A percentile compares a stretch with the other conserved stretches of the same genome.
Evolutionary conservation across 805 yeast species (phyloP).

Genomic region (Myxozyma vanderwaltii): DNA sequence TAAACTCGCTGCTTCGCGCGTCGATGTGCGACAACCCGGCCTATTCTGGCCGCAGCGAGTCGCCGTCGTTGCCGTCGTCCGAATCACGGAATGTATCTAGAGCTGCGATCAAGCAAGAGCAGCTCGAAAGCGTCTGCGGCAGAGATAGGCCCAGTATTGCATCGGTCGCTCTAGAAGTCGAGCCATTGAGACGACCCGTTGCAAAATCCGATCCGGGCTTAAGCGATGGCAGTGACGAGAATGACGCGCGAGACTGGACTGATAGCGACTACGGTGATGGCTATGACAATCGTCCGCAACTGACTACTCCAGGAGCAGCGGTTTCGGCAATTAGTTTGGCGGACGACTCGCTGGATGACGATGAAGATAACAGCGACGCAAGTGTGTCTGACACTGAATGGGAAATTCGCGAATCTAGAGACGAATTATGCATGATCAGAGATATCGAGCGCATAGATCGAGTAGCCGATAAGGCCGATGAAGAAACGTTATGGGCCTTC

Average conservation of each 20-base stretch:
- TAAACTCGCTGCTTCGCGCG: too few species aligned
- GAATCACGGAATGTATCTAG: too few species aligned
- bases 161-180: too few species aligned
- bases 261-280: neutral
- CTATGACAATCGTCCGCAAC: neutral
- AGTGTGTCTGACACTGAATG: constrained; percentile 10
- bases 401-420: constrained; percentile 6
- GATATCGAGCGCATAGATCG: constrained; percentile 5
- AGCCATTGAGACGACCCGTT: neutral
- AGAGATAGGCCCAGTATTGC: too few species aligned
- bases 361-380: neutral
- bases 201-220: neutral
- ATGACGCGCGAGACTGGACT: neutral
- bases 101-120: too few species aligned
- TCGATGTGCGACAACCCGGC: too few species aligned
- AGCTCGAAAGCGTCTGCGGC: too few species aligned
- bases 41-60: too few species aligned
- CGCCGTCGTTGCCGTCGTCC: too few species aligned
- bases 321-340: too few species aligned
- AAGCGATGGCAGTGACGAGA: neutral
- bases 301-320: neutral
- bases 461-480: constrained; percentile 3
- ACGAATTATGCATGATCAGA: constrained; percentile 1
- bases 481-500: constrained; percentile 6
- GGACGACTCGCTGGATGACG: neutral